Base-by-base conservation (phyloP, 306 rosid species). In the Trichosanthes truncata region DNA sequence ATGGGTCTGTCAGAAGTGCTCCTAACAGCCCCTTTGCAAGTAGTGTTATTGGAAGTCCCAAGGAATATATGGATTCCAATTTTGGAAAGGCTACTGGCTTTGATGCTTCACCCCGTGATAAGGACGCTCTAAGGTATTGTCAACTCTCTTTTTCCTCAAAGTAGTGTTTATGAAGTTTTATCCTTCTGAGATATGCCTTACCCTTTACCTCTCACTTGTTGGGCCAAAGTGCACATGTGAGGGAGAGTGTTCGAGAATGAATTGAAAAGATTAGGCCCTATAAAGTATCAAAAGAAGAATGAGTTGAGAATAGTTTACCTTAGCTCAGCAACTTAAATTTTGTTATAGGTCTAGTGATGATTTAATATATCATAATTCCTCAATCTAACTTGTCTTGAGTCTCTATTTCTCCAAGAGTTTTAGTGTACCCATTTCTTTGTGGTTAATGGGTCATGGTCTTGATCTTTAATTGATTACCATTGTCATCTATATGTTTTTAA, bases 1-100 rank as follows among this genome's bases (percentile, higher is more conserved):
- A 87, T 9, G 94, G 68, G 48, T 86, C 87, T 17, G 89, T 33
- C 51, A 89, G 83, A 87, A 93, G 94, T 88, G 89, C 88, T 82
- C 90, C 94, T 18, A 88, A 79, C 84, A 93, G 96, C 84, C 94
- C 97, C 51, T 84, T 90, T 68, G 94, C 89, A 43, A 87, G 88
- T 78, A 96, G 90, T 86, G 65, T 80, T 84, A 62, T 86, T 23
- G 98, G 84, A 89, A 91, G 96, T 81, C 97, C 99, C 23, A 74
- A 87, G 79, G 92, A 90, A 72, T 84, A 84, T 77, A 65, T 87
- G 49, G 90, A 87, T 81, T 82, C 91, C 68, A 83, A 82, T 83
- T 77, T 86, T 86, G 89, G 87, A 80, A 91, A 87, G 86, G 79
- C 82, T 78, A 55, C 81, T 61, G 88, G 76, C 56, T 83, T 86